Percentiles rank a stretch among this genome's conserved stretches.
phyloP scores from a whole-genome alignment of 768 basidiomycete species.

The Russula griseocarnosa region DNA sequence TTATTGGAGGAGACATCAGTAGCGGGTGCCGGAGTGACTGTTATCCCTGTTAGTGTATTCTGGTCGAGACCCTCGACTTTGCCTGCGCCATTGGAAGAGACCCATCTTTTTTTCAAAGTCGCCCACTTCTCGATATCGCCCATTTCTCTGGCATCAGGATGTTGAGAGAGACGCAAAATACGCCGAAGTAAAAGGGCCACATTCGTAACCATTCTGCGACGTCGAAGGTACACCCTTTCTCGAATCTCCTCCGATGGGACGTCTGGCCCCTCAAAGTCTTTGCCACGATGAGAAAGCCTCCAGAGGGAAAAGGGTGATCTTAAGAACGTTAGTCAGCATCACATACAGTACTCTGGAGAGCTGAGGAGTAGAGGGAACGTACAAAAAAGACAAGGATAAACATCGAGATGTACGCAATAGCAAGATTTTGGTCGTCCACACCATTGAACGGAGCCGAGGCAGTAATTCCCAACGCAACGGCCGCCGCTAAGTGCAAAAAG shows the following conservation, averaged over 20 bases:
- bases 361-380: constrained; percentile 25
- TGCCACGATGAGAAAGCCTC: constrained; percentile 52
- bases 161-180: not conserved
- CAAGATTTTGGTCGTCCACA: constrained; percentile 51
- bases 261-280: constrained; percentile 65
- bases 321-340: not conserved
- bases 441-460: constrained; percentile 60
- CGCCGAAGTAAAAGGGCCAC: not conserved
- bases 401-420: constrained; percentile 62
- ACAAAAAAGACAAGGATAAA: constrained; percentile 61
- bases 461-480: constrained; percentile 61
- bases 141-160: not conserved
- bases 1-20: not conserved
- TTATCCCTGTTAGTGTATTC: not conserved
- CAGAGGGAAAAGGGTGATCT: constrained; percentile 67
- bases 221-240: constrained; percentile 43
- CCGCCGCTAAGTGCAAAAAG: constrained; percentile 45
- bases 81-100: not conserved
- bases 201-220: constrained; percentile 25
- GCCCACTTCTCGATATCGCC: not conserved
- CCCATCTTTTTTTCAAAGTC: not conserved
- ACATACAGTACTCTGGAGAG: not conserved
- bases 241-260: constrained; percentile 53
- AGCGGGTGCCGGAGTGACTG: not conserved
- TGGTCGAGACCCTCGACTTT: not conserved